Evolutionary conservation across 805 yeast genomes (phyloP).

Genomic region (Debaryomyces maramus): DNA sequence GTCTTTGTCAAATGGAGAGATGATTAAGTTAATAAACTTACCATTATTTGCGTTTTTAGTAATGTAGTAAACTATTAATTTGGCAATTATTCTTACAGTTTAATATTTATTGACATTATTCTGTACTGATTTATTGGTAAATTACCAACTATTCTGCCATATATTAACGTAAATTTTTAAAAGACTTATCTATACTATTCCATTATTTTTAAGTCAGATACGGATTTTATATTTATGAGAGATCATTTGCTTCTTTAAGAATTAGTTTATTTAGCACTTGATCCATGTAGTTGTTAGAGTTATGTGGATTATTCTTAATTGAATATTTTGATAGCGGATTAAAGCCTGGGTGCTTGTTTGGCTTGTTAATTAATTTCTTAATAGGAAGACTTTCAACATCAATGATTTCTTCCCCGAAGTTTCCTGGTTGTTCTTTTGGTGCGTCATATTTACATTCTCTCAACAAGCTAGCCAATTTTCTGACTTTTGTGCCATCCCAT

Average conservation of each 20-base stretch:
- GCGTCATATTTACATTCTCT: conserved; percentile 27
- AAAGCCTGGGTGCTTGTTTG: neutral
- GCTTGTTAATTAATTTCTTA: neutral
- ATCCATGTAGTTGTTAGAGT: conserved; percentile 3
- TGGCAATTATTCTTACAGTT: neutral
- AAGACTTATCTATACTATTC: conserved; percentile 7
- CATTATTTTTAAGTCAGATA: conserved; percentile 27
- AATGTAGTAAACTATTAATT: neutral
- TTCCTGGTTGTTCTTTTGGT: neutral
- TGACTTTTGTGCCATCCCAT: conserved; percentile 48
- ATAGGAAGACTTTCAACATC: neutral
- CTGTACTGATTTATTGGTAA: neutral
- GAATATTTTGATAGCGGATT: neutral
- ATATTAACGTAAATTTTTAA: conserved; percentile 9
- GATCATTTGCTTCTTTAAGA: neutral
- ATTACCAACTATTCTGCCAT: conserved; percentile 6
- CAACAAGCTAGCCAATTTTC: conserved; percentile 49
- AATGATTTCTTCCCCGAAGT: neutral
- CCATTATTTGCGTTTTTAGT: conserved; percentile 2
- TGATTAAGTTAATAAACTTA: conserved; percentile 26
- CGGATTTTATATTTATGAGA: conserved; percentile 24
- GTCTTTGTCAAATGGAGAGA: conserved; percentile 90
- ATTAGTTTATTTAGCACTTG: conserved; percentile 5
- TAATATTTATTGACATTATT: neutral
- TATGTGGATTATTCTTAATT: neutral